Evolutionary conservation across 768 basidiomycete species (phyloP).

Genomic region (Tulasnella sp.): DNA sequence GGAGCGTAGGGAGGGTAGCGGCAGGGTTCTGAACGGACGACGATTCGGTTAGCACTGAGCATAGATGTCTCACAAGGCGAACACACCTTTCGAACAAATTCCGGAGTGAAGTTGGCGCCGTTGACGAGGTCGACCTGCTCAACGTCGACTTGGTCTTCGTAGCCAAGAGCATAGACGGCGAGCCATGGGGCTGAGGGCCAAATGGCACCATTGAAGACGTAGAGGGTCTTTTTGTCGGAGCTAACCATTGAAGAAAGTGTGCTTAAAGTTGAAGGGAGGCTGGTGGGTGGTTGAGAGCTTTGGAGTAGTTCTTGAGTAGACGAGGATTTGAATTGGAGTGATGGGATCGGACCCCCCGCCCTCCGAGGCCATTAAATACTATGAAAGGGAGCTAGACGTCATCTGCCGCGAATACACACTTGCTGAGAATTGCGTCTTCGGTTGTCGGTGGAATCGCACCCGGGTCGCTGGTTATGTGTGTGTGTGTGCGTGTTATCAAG

Average conservation of each 20-base stretch:
- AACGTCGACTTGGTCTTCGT: conserved; percentile 37
- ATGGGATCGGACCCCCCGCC: neutral
- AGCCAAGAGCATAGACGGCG: conserved; percentile 39
- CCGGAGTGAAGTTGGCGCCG: conserved; percentile 49
- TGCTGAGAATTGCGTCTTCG: neutral
- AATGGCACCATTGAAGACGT: conserved; percentile 40
- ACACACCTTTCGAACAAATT: conserved; percentile 43
- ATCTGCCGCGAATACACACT: neutral
- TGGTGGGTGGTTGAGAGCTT: neutral
- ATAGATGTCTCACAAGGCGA: neutral
- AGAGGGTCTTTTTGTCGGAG: conserved; percentile 35
- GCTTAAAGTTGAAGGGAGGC: neutral
- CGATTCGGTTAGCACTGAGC: neutral
- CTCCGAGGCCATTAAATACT: neutral
- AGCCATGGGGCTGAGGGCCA: conserved; percentile 45
- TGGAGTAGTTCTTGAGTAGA: neutral
- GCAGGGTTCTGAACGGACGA: conserved; percentile 41
- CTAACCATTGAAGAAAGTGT: neutral
- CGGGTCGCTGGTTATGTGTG: too few relatives aligned
- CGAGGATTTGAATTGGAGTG: neutral
- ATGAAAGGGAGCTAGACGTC: neutral
- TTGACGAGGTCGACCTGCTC: conserved; percentile 43
- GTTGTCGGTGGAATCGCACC: neutral
- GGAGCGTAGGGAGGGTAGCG: conserved; percentile 36
- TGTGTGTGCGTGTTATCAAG: neutral